A percentile compares a stretch with the other conserved stretches of the same genome.
These are phyloP conservation scores for Salix brachista DNA, from an alignment of 345 rosid species.

Conservation along the genomic window DNA sequence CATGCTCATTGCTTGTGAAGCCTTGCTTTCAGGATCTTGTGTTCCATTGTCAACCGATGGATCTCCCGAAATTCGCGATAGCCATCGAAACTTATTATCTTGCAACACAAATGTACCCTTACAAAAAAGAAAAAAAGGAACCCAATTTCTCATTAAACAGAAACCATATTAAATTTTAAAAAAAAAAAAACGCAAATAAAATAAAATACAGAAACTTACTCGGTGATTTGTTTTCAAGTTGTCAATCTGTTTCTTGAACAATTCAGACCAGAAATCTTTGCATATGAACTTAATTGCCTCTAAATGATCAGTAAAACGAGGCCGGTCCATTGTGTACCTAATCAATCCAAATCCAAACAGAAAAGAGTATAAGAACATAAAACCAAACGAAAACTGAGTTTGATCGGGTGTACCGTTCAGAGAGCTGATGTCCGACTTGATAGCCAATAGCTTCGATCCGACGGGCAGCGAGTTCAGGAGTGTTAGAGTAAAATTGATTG, in stretches of 20 bases:
- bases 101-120: slow-evolving; percentile 99
- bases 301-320: slow-evolving; percentile 80
- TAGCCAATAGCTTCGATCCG: slow-evolving; percentile 98
- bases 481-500: slow-evolving; percentile 73
- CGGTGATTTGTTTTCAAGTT: slow-evolving; percentile 93
- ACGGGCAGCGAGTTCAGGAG: slow-evolving; percentile 97
- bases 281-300: slow-evolving; percentile 98
- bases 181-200: not conserved
- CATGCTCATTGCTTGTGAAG: slow-evolving; percentile 76
- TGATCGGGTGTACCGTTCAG: slow-evolving; percentile 56
- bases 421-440: slow-evolving; percentile 99
- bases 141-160: not conserved
- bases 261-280: slow-evolving; percentile 97
- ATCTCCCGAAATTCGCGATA: slow-evolving; percentile 65
- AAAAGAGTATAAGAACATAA: not conserved
- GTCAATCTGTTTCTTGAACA: slow-evolving; percentile 98
- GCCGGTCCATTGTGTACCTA: slow-evolving; percentile 94
- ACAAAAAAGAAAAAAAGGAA: slow-evolving; percentile 14
- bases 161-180: not conserved
- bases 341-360: not conserved
- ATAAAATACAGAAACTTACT: slow-evolving; percentile 31
- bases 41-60: slow-evolving; percentile 47
- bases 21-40: slow-evolving; percentile 66
- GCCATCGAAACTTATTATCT: slow-evolving; percentile 90
- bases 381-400: not conserved